phyloP scores from a whole-genome alignment of 495 filamentous ascomycete species.

The Neurospora sp. region DNA sequence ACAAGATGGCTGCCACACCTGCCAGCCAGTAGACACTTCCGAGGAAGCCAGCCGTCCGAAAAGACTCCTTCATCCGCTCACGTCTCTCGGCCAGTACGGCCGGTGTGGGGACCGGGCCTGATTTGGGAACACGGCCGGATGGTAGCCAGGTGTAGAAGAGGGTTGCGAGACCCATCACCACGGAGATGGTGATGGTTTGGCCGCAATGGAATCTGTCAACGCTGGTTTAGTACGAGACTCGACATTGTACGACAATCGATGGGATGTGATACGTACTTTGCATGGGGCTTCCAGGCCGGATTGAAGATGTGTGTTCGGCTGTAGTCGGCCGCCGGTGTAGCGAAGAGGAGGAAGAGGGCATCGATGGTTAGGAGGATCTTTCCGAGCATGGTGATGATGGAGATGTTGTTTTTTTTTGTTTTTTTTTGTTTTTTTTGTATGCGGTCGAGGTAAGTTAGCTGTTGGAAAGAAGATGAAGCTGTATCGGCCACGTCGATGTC shows the following conservation, averaged over 20 bases:
- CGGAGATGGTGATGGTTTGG: conserved; percentile 43
- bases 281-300: conserved; percentile 46
- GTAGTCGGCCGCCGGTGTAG: conserved; percentile 36
- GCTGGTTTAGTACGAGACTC: neutral
- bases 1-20: conserved; percentile 36
- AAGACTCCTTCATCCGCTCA: conserved; percentile 19
- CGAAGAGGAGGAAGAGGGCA: conserved; percentile 30
- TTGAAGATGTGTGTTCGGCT: conserved; percentile 46
- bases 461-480: neutral
- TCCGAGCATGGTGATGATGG: conserved; percentile 25
- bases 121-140: neutral
- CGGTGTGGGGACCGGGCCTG: conserved; percentile 6
- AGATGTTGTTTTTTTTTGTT: neutral
- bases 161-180: conserved; percentile 34
- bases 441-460: neutral
- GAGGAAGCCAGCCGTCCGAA: conserved; percentile 30
- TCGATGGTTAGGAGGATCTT: conserved; percentile 36
- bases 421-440: neutral
- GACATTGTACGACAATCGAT: no score
- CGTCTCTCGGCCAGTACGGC: conserved; percentile 1
- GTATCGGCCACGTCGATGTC: no score
- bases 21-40: conserved; percentile 45
- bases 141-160: conserved; percentile 40
- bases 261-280: conserved; percentile 30
- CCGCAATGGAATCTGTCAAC: conserved; percentile 41